Evolutionary conservation across 106 monocot genomes (phyloP).

Genomic region (Acorus calamus): DNA sequence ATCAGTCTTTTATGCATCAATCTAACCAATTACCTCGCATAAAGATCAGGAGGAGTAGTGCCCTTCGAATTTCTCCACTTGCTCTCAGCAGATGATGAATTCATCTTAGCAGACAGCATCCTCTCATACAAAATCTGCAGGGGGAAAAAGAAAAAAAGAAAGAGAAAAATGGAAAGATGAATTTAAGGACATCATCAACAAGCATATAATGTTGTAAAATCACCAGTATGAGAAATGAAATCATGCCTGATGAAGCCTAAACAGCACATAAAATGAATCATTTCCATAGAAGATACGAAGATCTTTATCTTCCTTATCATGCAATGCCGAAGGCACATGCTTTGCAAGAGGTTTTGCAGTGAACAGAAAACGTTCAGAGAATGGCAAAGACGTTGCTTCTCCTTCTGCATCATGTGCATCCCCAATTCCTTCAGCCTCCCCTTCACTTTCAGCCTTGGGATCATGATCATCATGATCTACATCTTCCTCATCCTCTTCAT

Average conservation of each 20-base stretch:
- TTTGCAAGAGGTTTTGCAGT: constrained; percentile 75
- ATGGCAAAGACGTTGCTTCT: constrained; percentile 45
- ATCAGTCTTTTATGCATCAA: neutral
- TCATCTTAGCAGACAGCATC: constrained; percentile 76
- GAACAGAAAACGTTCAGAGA: constrained; percentile 48
- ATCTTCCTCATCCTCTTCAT: constrained; percentile 73
- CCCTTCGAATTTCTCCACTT: constrained; percentile 73
- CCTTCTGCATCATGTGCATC: constrained; percentile 63
- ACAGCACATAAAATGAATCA: constrained; percentile 88
- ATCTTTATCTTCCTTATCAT: constrained; percentile 42
- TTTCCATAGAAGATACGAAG: constrained; percentile 85
- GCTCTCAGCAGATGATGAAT: constrained; percentile 57
- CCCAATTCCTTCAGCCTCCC: constrained; percentile 71
- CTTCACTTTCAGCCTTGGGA: constrained; percentile 84
- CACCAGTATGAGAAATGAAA: neutral
- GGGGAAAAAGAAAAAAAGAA: neutral
- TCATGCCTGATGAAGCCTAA: constrained; percentile 84
- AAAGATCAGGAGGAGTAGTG: constrained; percentile 46
- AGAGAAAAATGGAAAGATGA: neutral
- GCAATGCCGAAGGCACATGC: constrained; percentile 46
- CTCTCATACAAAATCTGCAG: constrained; percentile 92
- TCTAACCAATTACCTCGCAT: constrained; percentile 48
- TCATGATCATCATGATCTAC: constrained; percentile 65
- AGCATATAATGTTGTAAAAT: neutral
- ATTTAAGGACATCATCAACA: neutral